Percentiles rank a stretch among this genome's conserved stretches.
These are phyloP conservation scores for Cercospora citrullina DNA, from an alignment of 2,329 filamentous ascomycete genomes.

Conservation along the genomic window DNA sequence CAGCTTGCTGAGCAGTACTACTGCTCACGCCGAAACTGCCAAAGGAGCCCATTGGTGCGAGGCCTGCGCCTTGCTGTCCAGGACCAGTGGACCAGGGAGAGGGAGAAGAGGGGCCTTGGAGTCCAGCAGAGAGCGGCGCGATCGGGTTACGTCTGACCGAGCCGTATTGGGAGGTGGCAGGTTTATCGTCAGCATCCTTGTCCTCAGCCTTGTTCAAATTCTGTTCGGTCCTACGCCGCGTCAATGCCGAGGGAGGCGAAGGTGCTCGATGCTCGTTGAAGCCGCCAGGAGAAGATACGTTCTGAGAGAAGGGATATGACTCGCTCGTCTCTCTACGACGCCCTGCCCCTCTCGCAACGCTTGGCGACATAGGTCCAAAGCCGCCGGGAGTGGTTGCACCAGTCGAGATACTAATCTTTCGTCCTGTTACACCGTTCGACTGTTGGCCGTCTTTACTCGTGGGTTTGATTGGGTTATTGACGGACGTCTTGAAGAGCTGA, in stretches of 20 bases:
- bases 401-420: slow-evolving; percentile 78
- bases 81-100: slow-evolving; percentile 60
- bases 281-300: slow-evolving; percentile 60
- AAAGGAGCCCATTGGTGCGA: slow-evolving; percentile 79
- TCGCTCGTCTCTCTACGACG: slow-evolving; percentile 84
- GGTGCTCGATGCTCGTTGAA: slow-evolving; percentile 61
- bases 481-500: slow-evolving; percentile 77
- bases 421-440: slow-evolving; percentile 61
- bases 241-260: slow-evolving; percentile 60
- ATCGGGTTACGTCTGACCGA: slow-evolving; percentile 59
- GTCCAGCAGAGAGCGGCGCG: slow-evolving; percentile 53
- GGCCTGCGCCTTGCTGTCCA: slow-evolving; percentile 58
- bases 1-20: slow-evolving; percentile 44
- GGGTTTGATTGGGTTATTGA: slow-evolving; percentile 92
- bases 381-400: slow-evolving; percentile 61
- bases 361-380: slow-evolving; percentile 73
- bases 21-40: slow-evolving; percentile 76
- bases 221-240: slow-evolving; percentile 63
- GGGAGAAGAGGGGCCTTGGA: slow-evolving; percentile 52
- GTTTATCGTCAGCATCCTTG: slow-evolving; percentile 42
- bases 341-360: slow-evolving; percentile 65
- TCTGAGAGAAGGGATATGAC: slow-evolving; percentile 58
- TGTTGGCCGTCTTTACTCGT: slow-evolving; percentile 61
- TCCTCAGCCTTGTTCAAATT: slow-evolving; percentile 48
- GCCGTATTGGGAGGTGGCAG: slow-evolving; percentile 48